A percentile compares a stretch with the other conserved stretches of the same genome.
phyloP scores from a whole-genome alignment of 2,329 filamentous ascomycete species.

The Aspergillus amoenus region DNA sequence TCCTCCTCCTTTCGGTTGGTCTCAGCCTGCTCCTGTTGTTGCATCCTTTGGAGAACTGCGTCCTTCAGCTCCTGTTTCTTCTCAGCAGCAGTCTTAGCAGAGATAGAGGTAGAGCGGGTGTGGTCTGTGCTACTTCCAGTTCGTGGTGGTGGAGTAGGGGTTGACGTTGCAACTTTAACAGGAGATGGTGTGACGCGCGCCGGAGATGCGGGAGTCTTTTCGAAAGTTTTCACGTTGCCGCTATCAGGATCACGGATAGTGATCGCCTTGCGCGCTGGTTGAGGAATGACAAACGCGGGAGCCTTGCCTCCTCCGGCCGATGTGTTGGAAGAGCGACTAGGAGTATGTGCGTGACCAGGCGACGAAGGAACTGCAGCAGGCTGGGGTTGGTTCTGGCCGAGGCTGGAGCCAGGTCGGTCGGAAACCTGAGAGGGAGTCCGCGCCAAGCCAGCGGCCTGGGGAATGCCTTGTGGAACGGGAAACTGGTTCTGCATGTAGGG shows the following conservation, averaged over 20 bases:
- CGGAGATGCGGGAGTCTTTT: slow-evolving; percentile 65
- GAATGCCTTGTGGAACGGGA: slow-evolving; percentile 44
- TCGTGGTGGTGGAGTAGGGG: slow-evolving; percentile 79
- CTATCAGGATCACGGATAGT: slow-evolving; percentile 81
- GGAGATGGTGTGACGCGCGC: slow-evolving; percentile 57
- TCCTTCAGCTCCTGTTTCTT: slow-evolving; percentile 73
- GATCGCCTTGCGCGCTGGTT: slow-evolving; percentile 69
- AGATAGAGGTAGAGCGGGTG: slow-evolving; percentile 67
- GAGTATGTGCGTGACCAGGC: slow-evolving; percentile 48
- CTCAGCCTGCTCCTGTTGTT: slow-evolving; percentile 60
- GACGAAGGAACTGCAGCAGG: slow-evolving; percentile 51
- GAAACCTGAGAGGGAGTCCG: slow-evolving; percentile 79
- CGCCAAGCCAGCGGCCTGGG: slow-evolving; percentile 70
- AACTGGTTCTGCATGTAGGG: slow-evolving; percentile 55
- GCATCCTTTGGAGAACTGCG: slow-evolving; percentile 50
- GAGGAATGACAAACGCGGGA: slow-evolving; percentile 64
- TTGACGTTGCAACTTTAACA: slow-evolving; percentile 65
- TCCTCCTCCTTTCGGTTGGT: slow-evolving; percentile 52
- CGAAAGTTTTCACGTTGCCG: slow-evolving; percentile 70
- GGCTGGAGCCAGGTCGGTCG: slow-evolving; percentile 62
- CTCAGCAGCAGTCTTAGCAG: slow-evolving; percentile 73
- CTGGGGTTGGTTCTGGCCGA: slow-evolving; percentile 57
- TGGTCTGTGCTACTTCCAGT: slow-evolving; percentile 67
- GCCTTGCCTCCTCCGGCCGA: slow-evolving; percentile 59
- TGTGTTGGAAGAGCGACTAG: slow-evolving; percentile 55